Base-by-base conservation (phyloP, 139 green algal species). In the Chlamydomonas sp. region DNA sequence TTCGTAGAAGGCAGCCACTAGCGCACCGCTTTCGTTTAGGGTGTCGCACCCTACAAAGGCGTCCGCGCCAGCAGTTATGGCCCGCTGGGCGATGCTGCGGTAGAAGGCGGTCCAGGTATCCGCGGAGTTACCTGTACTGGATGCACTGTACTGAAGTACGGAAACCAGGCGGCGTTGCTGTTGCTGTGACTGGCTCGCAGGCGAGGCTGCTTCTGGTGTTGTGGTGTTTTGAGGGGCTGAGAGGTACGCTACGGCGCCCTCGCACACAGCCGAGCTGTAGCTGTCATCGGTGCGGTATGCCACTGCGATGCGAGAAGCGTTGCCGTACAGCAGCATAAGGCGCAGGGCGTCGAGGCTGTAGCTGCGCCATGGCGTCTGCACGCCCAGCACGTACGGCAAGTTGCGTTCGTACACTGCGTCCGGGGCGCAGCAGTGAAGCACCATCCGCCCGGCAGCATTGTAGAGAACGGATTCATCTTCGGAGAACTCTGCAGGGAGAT, bases 371-470 rank as follows among this genome's bases (percentile, higher is more conserved):
- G 80, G 80, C 66, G 66, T 18, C 67, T 85, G 80, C 67, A 85
- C 66, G 49, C 80, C 80, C 17, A 68, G 77, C 2, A 85, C 80
- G 57, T 67, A 67, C 16, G 80, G 67, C 57, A 85, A 63, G 67
- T 60, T 16, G 3, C 3, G 15, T 0, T 78, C 66, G 67, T 77
- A 85, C 67, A 71, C 57, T 0, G 17, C 3, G 18, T 85, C 80
- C 5, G 67, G 57, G 2, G 67, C 67, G 67, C 80, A 85, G 80
- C 80, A 85, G 67, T 85, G 80, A 8, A 85, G 57, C 16, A 77
- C 6, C n/a, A 85, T 31, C 58, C 66, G 80, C 9, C 57, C 57
- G 58, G 80, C 80, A 1, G 16, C 67, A 57, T 64, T 31, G 57
- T 63, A 64, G 14, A 31, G n/a, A 6, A 0, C 10, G 57, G 18